These are phyloP conservation scores for Aureobasidium sp. DNA, from an alignment of 2,329 filamentous ascomycete genomes.

Conservation along the genomic window DNA sequence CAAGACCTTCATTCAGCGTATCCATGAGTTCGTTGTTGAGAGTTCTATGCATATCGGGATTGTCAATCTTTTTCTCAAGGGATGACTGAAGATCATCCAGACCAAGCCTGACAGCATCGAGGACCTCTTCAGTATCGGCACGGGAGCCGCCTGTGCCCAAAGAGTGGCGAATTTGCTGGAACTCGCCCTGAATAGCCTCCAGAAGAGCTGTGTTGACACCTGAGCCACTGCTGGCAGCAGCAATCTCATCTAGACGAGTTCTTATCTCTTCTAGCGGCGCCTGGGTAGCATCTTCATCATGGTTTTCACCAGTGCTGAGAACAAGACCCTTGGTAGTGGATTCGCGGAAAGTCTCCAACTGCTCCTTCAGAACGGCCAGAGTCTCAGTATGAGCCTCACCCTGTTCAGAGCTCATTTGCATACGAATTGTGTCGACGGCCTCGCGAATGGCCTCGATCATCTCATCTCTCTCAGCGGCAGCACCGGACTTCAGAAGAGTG, in stretches of 20 bases:
- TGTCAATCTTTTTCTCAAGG: conserved; percentile 47
- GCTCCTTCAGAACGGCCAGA: conserved; percentile 36
- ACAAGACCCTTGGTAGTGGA: conserved; percentile 38
- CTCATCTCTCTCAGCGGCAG: conserved; percentile 46
- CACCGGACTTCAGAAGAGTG: conserved; percentile 43
- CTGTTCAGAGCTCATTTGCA: conserved; percentile 33
- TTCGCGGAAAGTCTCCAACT: conserved; percentile 39
- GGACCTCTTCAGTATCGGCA: conserved; percentile 42
- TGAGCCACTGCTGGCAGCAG: conserved; percentile 22
- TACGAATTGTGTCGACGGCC: conserved; percentile 37
- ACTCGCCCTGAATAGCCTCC: conserved; percentile 45
- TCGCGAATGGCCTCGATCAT: conserved; percentile 60
- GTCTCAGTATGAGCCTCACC: conserved; percentile 36
- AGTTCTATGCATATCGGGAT: conserved; percentile 46
- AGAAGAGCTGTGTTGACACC: conserved; percentile 45
- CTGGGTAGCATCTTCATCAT: conserved; percentile 18
- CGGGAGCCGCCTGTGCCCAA: conserved; percentile 35
- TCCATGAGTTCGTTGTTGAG: conserved; percentile 54
- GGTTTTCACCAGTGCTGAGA: conserved; percentile 23
- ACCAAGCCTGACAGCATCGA: conserved; percentile 43
- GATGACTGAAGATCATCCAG: conserved; percentile 45
- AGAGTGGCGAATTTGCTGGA: conserved; percentile 42
- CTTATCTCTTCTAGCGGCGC: conserved; percentile 23
- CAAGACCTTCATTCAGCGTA: conserved; percentile 62
- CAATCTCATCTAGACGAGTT: conserved; percentile 33